Conservation (phyloP, 2,329 filamentous ascomycete genomes). For the Phialocephala sp. region DNA sequence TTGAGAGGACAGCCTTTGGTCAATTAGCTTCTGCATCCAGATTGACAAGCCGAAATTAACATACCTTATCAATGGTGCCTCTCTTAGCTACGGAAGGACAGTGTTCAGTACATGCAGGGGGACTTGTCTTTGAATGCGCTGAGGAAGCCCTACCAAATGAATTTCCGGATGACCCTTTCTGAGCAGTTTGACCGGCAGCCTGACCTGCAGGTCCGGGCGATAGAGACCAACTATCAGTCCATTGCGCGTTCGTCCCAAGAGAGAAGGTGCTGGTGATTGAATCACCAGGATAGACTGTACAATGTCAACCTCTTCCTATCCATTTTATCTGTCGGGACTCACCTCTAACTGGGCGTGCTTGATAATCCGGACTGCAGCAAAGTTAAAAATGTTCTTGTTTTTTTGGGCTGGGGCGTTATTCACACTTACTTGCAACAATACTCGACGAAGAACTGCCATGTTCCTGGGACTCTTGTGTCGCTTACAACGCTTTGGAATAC, state of each 20-base stretch:
- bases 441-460: conserved; percentile 35
- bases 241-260: conserved; percentile 22
- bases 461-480: conserved; percentile 30
- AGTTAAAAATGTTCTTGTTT: conserved; percentile 7
- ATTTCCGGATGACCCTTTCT: conserved; percentile 30
- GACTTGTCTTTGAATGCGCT: neutral
- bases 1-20: conserved; percentile 26
- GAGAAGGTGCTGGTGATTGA: conserved; percentile 32
- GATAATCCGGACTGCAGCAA: conserved; percentile 28
- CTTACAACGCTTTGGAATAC: conserved; percentile 33
- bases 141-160: conserved; percentile 22
- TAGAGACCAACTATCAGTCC: conserved; percentile 33
- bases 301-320: conserved; percentile 4
- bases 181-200: conserved; percentile 24
- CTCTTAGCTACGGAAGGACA: neutral
- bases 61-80: conserved; percentile 22
- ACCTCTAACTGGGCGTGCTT: conserved; percentile 27
- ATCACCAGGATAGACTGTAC: conserved; percentile 33
- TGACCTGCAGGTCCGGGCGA: conserved; percentile 24
- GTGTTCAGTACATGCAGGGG: neutral
- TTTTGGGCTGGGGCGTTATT: neutral
- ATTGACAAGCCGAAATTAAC: neutral
- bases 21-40: neutral
- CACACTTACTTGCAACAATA: conserved; percentile 34
- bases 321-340: neutral